Conservation (phyloP, 768 basidiomycete genomes). For the Termitomyces sp. region DNA sequence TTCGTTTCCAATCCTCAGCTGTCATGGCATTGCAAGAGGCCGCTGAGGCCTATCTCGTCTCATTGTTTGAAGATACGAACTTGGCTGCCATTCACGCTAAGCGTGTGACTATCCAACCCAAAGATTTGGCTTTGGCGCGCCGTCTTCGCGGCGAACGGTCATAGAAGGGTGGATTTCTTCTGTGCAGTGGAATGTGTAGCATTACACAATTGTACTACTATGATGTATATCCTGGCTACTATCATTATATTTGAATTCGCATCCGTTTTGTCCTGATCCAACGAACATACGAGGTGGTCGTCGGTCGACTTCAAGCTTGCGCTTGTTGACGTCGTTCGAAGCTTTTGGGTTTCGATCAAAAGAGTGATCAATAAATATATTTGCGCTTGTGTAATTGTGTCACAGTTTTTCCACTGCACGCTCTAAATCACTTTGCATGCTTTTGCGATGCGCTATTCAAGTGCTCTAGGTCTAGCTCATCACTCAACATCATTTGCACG, state of each 20-base stretch:
- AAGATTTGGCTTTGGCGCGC: slow-evolving; percentile 54
- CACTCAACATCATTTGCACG: slow-evolving; percentile 6
- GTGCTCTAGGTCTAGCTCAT: slow-evolving; percentile 12
- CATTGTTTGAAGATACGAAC: slow-evolving; percentile 69
- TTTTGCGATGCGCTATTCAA: slow-evolving; percentile 15
- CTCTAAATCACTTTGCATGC: not conserved
- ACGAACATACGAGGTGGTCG: no score
- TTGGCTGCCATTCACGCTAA: slow-evolving; percentile 61
- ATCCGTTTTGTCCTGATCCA: not conserved
- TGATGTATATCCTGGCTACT: slow-evolving; percentile 8
- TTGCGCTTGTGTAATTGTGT: slow-evolving; percentile 14
- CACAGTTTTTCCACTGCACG: no score
- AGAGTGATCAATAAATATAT: slow-evolving; percentile 6
- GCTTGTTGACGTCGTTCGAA: no score
- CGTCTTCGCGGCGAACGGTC: slow-evolving; percentile 33
- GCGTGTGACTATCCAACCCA: slow-evolving; percentile 57
- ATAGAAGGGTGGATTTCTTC: slow-evolving; percentile 10
- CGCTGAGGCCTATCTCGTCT: slow-evolving; percentile 68
- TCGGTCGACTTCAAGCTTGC: no score
- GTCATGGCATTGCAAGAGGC: slow-evolving; percentile 69
- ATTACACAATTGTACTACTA: slow-evolving; percentile 1
- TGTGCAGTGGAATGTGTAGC: not conserved
- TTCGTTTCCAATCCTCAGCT: slow-evolving; percentile 73
- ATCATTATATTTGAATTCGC: not conserved
- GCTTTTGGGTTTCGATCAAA: not conserved